Base-by-base conservation (phyloP, 1,139 yeast genomes). In the Yamadazyma dushanensis region DNA sequence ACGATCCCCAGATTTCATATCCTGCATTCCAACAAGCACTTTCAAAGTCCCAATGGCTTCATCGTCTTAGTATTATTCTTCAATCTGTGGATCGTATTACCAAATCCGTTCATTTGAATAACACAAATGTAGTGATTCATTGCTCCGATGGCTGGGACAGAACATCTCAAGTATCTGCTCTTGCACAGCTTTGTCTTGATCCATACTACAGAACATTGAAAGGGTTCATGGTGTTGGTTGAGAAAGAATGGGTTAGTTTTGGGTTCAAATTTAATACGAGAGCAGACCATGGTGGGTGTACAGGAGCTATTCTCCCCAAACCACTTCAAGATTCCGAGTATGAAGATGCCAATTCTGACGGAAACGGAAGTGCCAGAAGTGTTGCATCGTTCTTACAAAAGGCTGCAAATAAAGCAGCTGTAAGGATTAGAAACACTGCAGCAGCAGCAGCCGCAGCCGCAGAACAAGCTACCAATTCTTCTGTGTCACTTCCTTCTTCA, bases 61-160 rank as follows among this genome's bases (percentile, higher is more conserved):
- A 79, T 50, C 80, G 89, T 41, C 63, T 87, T 4, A 71, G 81
- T 8, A 70, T 83, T 13, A 72, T 92, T 22, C 57, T 92, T 35
- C 82, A 81, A 30, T 84, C 95, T 0, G 84, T 92, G 1, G 90
- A 86, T 39, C 70, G 87, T 31, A 76, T 92, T 34, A 78, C 84
- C 24, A 83, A 87, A 50, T 84, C 92, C 17, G 75, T 92, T 16
- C 88, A 87, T 43, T 76, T 83, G 50, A 86, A 88, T 54, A 80
- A 83, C 42, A 84, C 95, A 10, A 94, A 90, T 57, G 77, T 92
- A 5, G 57, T 92, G 6, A 76, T 94, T 8, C 98, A 92, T 61
- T 92, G 98, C 56, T 89, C 97, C 0, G 98, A 92, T 63, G 98
- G 98, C 1, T 92, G 98, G 98, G 98, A 92, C 56, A 70, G 98